A percentile compares a stretch with the other conserved stretches of the same genome.
phyloP scores from a whole-genome alignment of 768 basidiomycete genomes.

The Boletus rubescentipes region DNA sequence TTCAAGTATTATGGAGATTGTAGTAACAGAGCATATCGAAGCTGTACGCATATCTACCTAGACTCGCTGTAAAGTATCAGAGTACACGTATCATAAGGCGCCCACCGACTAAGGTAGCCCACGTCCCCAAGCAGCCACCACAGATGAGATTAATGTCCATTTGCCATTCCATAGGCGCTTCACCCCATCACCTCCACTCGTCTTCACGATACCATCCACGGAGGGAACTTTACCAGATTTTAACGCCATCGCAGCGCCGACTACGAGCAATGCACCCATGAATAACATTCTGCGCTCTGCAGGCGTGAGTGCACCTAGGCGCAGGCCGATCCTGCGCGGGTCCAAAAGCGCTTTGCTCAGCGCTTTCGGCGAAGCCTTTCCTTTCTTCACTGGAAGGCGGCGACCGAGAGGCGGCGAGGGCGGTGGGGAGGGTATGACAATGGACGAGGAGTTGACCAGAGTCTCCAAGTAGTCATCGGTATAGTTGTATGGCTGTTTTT shows the following conservation, averaged over 20 bases:
- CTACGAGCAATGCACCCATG: slow-evolving; percentile 64
- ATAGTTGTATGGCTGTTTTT: slow-evolving; percentile 24
- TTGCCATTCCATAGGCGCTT: slow-evolving; percentile 27
- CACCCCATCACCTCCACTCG: slow-evolving; percentile 17
- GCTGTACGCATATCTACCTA: neutral
- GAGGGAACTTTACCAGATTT: slow-evolving; percentile 17
- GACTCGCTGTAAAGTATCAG: neutral
- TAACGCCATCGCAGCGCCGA: slow-evolving; percentile 66
- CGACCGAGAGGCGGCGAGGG: slow-evolving; percentile 17
- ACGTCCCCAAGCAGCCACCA: slow-evolving; percentile 29
- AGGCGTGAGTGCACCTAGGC: slow-evolving; percentile 27
- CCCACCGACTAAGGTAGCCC: slow-evolving; percentile 20
- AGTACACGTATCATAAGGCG: neutral
- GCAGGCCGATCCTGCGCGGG: slow-evolving; percentile 18
- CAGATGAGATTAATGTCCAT: slow-evolving; percentile 20
- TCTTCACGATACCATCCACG: slow-evolving; percentile 12
- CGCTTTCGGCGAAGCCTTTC: slow-evolving; percentile 9
- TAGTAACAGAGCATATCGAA: neutral
- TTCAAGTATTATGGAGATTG: neutral
- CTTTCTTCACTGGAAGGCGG: slow-evolving; percentile 21
- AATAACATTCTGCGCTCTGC: slow-evolving; percentile 40
- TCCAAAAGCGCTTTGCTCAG: slow-evolving; percentile 8
- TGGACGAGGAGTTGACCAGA: slow-evolving; percentile 20
- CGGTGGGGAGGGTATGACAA: slow-evolving; percentile 28
- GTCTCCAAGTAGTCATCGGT: slow-evolving; percentile 30